phyloP scores from a whole-genome alignment of 306 rosid species.

The Gillenia trifoliata region DNA sequence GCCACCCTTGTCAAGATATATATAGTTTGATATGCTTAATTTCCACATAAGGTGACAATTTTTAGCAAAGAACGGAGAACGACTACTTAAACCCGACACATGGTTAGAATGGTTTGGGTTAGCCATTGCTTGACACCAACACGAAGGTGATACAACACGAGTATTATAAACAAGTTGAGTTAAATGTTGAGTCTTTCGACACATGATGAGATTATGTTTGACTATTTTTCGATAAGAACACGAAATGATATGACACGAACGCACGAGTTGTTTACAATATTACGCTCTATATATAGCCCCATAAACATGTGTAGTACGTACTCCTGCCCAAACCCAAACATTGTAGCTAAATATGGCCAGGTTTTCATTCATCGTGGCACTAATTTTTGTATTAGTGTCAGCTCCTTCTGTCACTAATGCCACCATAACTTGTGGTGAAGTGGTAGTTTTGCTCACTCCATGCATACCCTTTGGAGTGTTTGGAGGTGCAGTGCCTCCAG shows the following conservation, averaged over 20 bases:
- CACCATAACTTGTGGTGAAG: slow-evolving; percentile 40
- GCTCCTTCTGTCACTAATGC: slow-evolving; percentile 15
- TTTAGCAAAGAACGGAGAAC: not conserved
- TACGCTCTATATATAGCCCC: not conserved
- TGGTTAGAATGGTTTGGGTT: not conserved
- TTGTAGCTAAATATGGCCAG: not conserved
- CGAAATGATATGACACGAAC: not conserved
- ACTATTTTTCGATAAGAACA: too few relatives aligned
- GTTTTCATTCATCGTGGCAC: slow-evolving; percentile 6
- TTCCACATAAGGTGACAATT: not conserved
- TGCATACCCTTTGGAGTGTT: slow-evolving; percentile 53
- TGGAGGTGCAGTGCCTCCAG: slow-evolving; percentile 45
- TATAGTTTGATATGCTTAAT: not conserved
- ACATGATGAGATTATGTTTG: not conserved
- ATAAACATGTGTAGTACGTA: not conserved
- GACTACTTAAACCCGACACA: not conserved
- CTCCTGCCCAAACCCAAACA: not conserved
- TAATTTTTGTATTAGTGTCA: slow-evolving; percentile 21
- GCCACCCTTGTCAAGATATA: not conserved
- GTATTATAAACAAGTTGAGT: not conserved
- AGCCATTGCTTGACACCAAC: not conserved
- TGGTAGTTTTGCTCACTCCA: slow-evolving; percentile 39
- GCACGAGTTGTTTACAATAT: not conserved
- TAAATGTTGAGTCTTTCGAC: not conserved
- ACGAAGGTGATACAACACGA: too few relatives aligned